Base-by-base conservation (phyloP, 1,284 basidiomycete species). In the Malassezia sp. region DNA sequence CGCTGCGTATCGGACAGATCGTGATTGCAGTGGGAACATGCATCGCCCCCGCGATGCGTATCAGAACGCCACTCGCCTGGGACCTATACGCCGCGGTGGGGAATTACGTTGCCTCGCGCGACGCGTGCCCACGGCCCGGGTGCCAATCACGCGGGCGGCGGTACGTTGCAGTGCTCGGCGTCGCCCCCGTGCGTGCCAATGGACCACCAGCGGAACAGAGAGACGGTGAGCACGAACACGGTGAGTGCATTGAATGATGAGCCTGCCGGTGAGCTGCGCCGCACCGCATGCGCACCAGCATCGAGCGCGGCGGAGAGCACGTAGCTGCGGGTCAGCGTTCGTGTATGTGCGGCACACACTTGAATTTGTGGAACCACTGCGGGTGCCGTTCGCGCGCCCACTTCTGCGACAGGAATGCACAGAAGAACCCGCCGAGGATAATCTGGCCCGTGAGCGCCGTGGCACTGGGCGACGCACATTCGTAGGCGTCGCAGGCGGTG, bases 231-330 rank as follows among this genome's bases (percentile, higher is more conserved):
- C 26, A 75, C 29, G 53, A 75, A 76, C 12, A 75, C 73, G 5
- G 57, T 55, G 44, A 76, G 50, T 6, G 74, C 75, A 42, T 74
- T 74, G 40, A 76, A 49, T 18, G 52, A 51, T n/a, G 55, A 24
- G 18, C 45, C 38, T 29, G 27, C 26, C 2, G 14, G 22, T n/a
- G n/a, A 23, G 15, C 23, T 18, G 21, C 4, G 33, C 2, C 11
- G 21, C 11, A 18, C 9, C n/a, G 14, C 24, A 27, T 47, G 52
- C n/a, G 47, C 37, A 17, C 55, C 75, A 0, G 75, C 74, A 56
- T 75, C 75, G 34, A 76, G 59, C 0, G 74, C 75, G 1, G 74
- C 73, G 14, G 68, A 71, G 12, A 67, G 47, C 5, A 49, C 40
- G 27, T 41, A 48, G 34, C 39, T 37, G 22, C 10, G 14, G 9